These are phyloP conservation scores for Przewalskia tangutica DNA, from an alignment of 257 asterid genomes.

Conservation along the genomic window DNA sequence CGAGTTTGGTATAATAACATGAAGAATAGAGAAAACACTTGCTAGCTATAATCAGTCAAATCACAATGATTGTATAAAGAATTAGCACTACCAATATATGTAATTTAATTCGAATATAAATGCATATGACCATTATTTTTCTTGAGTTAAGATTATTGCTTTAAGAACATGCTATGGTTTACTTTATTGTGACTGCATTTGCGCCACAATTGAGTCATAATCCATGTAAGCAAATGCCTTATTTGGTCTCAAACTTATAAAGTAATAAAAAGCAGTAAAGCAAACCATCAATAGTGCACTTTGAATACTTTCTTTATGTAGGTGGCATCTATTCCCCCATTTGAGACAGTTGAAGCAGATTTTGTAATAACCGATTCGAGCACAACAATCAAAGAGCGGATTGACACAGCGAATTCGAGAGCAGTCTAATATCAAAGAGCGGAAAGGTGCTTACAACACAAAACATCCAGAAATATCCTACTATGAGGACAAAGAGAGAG, in stretches of 20 bases:
- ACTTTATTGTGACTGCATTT: background rate
- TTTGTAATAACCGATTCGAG: too few species aligned
- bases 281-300: background rate
- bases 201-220: background rate
- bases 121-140: background rate
- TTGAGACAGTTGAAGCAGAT: too few species aligned
- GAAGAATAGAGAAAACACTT: too few species aligned
- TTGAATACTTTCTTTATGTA: too few species aligned
- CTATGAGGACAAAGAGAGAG: too few species aligned
- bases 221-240: background rate
- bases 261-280: background rate
- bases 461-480: too few species aligned
- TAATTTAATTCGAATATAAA: background rate
- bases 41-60: background rate
- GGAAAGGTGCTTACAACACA: too few species aligned
- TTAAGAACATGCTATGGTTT: background rate
- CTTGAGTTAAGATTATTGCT: background rate
- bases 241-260: background rate
- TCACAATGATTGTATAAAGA: background rate
- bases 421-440: too few species aligned
- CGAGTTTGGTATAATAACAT: too few species aligned
- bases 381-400: too few species aligned
- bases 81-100: background rate
- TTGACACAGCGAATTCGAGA: too few species aligned
- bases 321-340: too few species aligned